Evolutionary conservation across 2,329 filamentous ascomycete genomes (phyloP), one percentile per base, ranked within the genome.

Genomic region (Colletotrichum sansevieriae): DNA sequence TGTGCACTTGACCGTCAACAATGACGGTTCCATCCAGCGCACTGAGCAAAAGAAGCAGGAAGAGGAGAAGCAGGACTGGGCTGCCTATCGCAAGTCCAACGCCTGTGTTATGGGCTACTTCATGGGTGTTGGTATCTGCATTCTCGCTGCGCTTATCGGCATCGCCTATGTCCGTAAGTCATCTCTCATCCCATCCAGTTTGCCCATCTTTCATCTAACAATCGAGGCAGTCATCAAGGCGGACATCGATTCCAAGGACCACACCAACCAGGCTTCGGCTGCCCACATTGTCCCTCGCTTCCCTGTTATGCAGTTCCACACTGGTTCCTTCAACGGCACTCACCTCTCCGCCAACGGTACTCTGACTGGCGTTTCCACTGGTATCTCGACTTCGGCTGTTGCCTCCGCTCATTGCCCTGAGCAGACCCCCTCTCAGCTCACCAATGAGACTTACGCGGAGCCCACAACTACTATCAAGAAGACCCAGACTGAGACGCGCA

Each of bases 71-170:
- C 25, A 18, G 11, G 49, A 68, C 47, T 68, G 66, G 66, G 51
- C 46, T 29, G 47, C 29, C 33, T 68, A 68, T 18, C 66, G 55
- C 66, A 68, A 68, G 66, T 60, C 66, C 11, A 56, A 55, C n/a
- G 15, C 63, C 43, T 68, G 51, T 55, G 33, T 62, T 15, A 11
- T 62, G 7, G 12, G n/a, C 25, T 62, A 44, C n/a, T 15, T 62
- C 22, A 29, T 52, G 10, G 20, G 49, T 39, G 35, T 54, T 29
- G 49, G 18, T 61, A 33, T 41, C 18, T n/a, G 35, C 20, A 35
- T 56, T 12, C 18, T 49, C 7, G 20, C 64, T 20, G 55, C 41
- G 6, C 13, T 57, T 15, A 29, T 65, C 29, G 62, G 47, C 18
- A 39, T 65, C 11, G 39, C 47, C 18, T 41, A 49, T 12, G 55